Evolutionary conservation across 169 alveolate genomes (phyloP).

Genomic region (Plasmodium billcollinsi): DNA sequence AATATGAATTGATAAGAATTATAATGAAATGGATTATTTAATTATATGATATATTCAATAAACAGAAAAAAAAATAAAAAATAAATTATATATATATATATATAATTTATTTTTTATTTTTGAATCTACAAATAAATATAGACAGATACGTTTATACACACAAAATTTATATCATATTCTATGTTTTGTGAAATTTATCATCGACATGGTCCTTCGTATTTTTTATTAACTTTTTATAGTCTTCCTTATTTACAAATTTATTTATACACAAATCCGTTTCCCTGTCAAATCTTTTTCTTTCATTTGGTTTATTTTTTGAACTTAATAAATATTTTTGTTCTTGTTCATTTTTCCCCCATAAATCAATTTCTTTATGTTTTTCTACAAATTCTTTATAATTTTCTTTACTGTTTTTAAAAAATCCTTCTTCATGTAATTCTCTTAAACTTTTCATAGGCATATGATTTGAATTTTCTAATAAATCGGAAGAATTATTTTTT

Average conservation of each 20-base stretch:
- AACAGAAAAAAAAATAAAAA: too few species aligned
- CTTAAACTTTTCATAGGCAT: constrained; percentile 79
- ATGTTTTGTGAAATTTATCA: constrained; percentile 71
- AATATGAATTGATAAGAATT: too few species aligned
- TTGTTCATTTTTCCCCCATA: constrained; percentile 88
- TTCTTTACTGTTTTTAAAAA: constrained; percentile 81
- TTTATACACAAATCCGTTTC: constrained; percentile 62
- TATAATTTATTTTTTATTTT: too few species aligned
- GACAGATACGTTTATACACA: background rate
- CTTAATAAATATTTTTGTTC: constrained; percentile 79
- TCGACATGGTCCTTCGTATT: constrained; percentile 70
- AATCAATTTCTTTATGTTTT: constrained; percentile 79
- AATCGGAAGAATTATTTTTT: too few species aligned
- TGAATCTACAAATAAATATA: background rate
- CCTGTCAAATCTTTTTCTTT: constrained; percentile 74
- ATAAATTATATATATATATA: background rate
- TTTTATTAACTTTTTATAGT: constrained; percentile 52
- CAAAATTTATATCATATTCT: background rate
- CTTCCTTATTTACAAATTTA: constrained; percentile 58
- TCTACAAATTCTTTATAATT: constrained; percentile 83
- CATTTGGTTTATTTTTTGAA: constrained; percentile 29
- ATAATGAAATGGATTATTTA: too few species aligned
- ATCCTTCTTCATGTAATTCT: constrained; percentile 89
- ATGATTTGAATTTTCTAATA: constrained; percentile 10
- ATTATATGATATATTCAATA: too few species aligned